Conservation (phyloP, 345 rosid species). For the Salix viminalis region DNA sequence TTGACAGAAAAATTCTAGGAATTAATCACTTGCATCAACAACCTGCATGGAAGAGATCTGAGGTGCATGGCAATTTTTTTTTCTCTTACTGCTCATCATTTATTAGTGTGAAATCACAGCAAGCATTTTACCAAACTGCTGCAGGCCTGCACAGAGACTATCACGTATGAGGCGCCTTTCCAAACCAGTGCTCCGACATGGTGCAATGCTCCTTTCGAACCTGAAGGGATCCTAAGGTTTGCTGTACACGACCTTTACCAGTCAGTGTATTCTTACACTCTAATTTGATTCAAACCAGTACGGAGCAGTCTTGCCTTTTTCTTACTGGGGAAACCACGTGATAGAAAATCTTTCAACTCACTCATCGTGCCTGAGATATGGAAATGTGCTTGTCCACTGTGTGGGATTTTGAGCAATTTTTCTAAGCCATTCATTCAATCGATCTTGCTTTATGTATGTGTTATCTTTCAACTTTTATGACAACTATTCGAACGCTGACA, state of each 20-base stretch:
- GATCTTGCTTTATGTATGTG: too few relatives aligned
- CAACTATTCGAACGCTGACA: not conserved
- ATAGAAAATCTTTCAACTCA: not conserved
- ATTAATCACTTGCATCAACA: conserved; percentile 63
- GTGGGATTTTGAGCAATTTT: too few relatives aligned
- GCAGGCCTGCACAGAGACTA: conserved; percentile 69
- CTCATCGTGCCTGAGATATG: not conserved
- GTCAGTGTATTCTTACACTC: not conserved
- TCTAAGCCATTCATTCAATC: too few relatives aligned
- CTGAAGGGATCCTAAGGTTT: conserved; percentile 86
- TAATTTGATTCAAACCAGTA: not conserved
- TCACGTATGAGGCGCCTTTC: conserved; percentile 61
- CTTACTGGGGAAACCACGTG: not conserved
- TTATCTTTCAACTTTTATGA: too few relatives aligned
- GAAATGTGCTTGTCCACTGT: not conserved
- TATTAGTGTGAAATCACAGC: not conserved
- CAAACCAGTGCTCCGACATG: conserved; percentile 64
- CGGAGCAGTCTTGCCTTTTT: not conserved
- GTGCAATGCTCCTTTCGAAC: conserved; percentile 91
- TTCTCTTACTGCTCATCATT: not conserved
- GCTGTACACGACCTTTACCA: not conserved
- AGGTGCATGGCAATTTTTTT: conserved; percentile 35
- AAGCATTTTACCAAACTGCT: conserved; percentile 15
- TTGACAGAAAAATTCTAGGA: conserved; percentile 73
- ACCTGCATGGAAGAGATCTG: conserved; percentile 93